Conservation (phyloP, 768 basidiomycete genomes). For the Lactarius deliciosus region DNA sequence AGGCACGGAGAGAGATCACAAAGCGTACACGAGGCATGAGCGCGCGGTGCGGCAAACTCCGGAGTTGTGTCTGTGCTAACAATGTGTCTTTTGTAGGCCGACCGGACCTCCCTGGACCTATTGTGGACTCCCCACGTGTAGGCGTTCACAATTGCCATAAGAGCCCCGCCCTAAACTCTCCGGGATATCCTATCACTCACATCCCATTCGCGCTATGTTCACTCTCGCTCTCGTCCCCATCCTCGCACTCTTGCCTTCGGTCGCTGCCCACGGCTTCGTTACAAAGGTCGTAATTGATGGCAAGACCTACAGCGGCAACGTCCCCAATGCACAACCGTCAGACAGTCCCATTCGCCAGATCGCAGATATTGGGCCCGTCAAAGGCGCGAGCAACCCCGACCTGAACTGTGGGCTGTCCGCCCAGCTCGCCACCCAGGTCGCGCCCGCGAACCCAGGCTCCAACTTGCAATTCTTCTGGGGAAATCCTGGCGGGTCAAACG, state of each 20-base stretch:
- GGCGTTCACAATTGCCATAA: neutral
- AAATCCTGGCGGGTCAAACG: slow-evolving; percentile 40
- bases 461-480: slow-evolving; percentile 52
- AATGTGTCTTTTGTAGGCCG: too few species aligned
- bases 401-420: slow-evolving; percentile 61
- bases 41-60: neutral
- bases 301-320: slow-evolving; percentile 23
- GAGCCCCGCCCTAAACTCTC: neutral
- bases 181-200: neutral
- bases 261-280: slow-evolving; percentile 24
- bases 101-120: neutral
- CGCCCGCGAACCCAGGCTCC: slow-evolving; percentile 59
- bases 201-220: slow-evolving; percentile 2
- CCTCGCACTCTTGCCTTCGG: slow-evolving; percentile 22
- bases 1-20: neutral
- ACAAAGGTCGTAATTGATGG: slow-evolving; percentile 26
- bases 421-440: slow-evolving; percentile 46
- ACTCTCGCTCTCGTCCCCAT: slow-evolving; percentile 31
- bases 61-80: neutral
- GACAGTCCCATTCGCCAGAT: slow-evolving; percentile 42
- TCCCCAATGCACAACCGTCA: slow-evolving; percentile 19
- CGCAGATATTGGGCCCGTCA: slow-evolving; percentile 43
- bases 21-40: neutral
- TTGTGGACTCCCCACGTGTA: neutral
- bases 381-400: slow-evolving; percentile 52